Conservation (phyloP, 768 basidiomycete genomes). For the Boletus fagicola region DNA sequence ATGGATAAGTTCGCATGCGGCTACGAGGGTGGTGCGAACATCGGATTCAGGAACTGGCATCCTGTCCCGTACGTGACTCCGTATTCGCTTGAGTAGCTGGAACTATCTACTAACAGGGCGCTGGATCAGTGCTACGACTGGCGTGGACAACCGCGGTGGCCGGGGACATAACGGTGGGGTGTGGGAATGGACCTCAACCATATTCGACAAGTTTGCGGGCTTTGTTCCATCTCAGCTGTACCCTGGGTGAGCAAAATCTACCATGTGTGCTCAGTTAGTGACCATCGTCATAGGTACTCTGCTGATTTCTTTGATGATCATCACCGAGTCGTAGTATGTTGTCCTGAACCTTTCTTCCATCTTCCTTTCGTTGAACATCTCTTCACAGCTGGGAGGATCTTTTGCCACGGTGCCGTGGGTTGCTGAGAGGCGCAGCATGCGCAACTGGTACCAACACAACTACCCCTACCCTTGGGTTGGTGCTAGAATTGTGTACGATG, state of each 20-base stretch:
- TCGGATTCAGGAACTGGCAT: conserved; percentile 93
- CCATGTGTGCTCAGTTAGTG: not conserved
- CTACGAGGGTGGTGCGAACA: conserved; percentile 75
- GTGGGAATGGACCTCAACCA: conserved; percentile 97
- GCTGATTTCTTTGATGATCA: conserved; percentile 88
- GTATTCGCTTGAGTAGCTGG: not conserved
- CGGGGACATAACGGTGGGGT: conserved; percentile 90
- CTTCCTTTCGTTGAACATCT: not conserved
- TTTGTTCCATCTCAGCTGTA: conserved; percentile 76
- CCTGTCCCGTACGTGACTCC: conserved; percentile 70
- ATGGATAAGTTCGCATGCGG: conserved; percentile 70
- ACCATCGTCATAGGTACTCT: conserved; percentile 54
- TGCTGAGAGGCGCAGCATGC: conserved; percentile 67
- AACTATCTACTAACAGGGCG: not conserved
- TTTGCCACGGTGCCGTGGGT: conserved; percentile 84
- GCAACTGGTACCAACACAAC: conserved; percentile 92
- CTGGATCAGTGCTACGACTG: conserved; percentile 62
- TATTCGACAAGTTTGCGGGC: conserved; percentile 68
- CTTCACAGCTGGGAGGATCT: conserved; percentile 78
- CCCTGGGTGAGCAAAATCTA: conserved; percentile 60
- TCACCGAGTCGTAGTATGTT: conserved; percentile 84
- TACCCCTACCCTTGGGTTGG: conserved; percentile 91
- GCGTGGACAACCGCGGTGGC: conserved; percentile 46
- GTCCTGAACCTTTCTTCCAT: not conserved
- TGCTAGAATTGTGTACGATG: conserved; percentile 63